These are phyloP conservation scores for Deuterostichococcus epilithicus DNA, from an alignment of 139 green algal species.

Conservation along the genomic window DNA sequence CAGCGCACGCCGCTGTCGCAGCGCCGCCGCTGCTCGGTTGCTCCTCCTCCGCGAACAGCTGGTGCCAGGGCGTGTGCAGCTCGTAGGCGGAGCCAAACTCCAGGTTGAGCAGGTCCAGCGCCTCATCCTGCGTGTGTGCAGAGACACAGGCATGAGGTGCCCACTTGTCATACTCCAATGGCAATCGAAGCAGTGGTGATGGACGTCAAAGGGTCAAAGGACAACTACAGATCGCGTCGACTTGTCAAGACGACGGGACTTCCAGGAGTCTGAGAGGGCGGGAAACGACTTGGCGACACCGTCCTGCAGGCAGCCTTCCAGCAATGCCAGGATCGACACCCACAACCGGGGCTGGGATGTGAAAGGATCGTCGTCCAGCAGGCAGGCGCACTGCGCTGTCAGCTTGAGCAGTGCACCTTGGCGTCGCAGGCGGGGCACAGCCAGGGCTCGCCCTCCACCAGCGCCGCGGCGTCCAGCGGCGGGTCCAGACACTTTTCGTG, in stretches of 20 bases:
- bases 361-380: no score
- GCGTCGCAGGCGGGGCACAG: constrained; percentile 75
- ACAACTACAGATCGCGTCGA: no score
- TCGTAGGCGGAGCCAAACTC: constrained; percentile 58
- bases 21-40: background rate
- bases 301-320: no score
- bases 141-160: background rate
- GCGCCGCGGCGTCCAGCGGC: constrained; percentile 40
- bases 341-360: no score
- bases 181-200: no score
- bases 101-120: constrained; percentile 57
- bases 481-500: constrained; percentile 67
- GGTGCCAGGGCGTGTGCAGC: constrained; percentile 34
- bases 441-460: constrained; percentile 74
- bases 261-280: no score
- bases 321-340: no score
- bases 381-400: no score
- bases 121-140: constrained; percentile 52
- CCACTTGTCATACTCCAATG: constrained; percentile 15
- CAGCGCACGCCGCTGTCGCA: background rate
- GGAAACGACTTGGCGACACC: no score
- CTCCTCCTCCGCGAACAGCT: constrained; percentile 27
- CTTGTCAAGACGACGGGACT: no score
- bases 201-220: no score
- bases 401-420: constrained; percentile 55